Evolutionary conservation across 768 basidiomycete genomes (phyloP), one percentile per base, ranked within the genome.

Genomic region (Boletus rex-veris): DNA sequence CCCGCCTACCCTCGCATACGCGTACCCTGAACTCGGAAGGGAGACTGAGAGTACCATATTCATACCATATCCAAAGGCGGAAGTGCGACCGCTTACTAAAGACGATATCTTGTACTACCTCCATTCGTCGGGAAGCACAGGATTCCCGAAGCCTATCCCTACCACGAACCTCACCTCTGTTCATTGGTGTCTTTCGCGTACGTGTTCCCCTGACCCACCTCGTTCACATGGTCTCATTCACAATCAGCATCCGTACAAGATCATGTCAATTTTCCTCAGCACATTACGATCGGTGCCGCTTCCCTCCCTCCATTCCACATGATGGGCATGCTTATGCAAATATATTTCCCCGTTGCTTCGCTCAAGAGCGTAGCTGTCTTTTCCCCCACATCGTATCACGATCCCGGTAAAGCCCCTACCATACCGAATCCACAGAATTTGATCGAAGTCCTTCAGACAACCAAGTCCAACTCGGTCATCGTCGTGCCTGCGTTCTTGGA

Each of bases 71-170:
- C 58, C 58, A 4, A 49, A 58, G 39, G 41, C 47, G 9, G 42
- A 41, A 1, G 9, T 4, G 16, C 53, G 49, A 5, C 48, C 63
- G 0, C 15, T 16, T n/a, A n/a, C n/a, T 55, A 56, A 44, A 19
- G 59, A 47, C 47, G 71, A 28, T 52, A 64, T 44, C 63, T 44
- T 68, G 38, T 35, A 74, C 8, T 80, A 76, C 46, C 60, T 78
- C 0, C 77, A 80, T 54, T 80, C 80, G 0, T 80, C 80, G 4
- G 78, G 79, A 15, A 79, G 77, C 46, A 77, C 79, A 0, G 77
- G 78, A 3, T 69, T 76, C 42, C 77, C 79, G 0, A 79, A 77
- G 50, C 59, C 74, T 8, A 73, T 80, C n/a, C 62, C 69, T 2
- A 66, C 74, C 31, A 73, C 68, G 0, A 65, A 72, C 40, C 53